A percentile compares a stretch with the other conserved stretches of the same genome.
These are phyloP conservation scores for Rugonectria rugulosa DNA, from an alignment of 2,329 filamentous ascomycete species.

Conservation along the genomic window DNA sequence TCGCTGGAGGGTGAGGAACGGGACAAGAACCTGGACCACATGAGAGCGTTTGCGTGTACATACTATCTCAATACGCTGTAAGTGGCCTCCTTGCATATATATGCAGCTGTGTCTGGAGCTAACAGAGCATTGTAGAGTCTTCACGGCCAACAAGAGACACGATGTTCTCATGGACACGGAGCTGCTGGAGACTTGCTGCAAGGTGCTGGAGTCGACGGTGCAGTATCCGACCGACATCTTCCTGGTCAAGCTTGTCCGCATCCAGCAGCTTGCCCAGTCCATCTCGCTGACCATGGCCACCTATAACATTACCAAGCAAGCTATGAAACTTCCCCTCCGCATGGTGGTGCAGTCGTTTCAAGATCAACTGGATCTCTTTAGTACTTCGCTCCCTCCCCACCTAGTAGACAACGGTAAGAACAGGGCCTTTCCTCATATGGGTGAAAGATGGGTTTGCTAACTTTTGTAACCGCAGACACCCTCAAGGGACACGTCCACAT, in stretches of 20 bases:
- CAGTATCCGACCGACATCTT: conserved; percentile 54
- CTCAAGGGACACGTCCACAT: conserved; percentile 53
- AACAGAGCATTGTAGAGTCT: conserved; percentile 41
- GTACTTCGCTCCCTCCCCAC: conserved; percentile 44
- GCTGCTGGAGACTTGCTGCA: conserved; percentile 53
- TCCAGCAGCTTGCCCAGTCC: conserved; percentile 57
- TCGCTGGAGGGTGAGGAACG: conserved; percentile 29
- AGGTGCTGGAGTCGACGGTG: conserved; percentile 49
- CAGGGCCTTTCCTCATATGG: neutral
- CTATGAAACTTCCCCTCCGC: conserved; percentile 49
- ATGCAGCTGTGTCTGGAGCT: neutral
- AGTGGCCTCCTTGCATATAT: conserved; percentile 25
- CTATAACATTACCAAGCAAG: conserved; percentile 39
- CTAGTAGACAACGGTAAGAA: conserved; percentile 46
- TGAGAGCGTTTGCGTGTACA: conserved; percentile 57
- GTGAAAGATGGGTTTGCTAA: conserved; percentile 8
- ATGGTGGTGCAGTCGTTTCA: conserved; percentile 54
- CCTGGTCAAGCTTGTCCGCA: conserved; percentile 54
- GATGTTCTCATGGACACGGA: conserved; percentile 57
- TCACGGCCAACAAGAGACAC: conserved; percentile 55
- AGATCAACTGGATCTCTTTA: conserved; percentile 52
- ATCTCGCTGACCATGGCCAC: conserved; percentile 51
- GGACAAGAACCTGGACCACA: conserved; percentile 49
- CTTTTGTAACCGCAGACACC: conserved; percentile 39
- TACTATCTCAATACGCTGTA: conserved; percentile 60